Conservation (phyloP, 1,284 basidiomycete species). For the Marasmius fiardii region DNA sequence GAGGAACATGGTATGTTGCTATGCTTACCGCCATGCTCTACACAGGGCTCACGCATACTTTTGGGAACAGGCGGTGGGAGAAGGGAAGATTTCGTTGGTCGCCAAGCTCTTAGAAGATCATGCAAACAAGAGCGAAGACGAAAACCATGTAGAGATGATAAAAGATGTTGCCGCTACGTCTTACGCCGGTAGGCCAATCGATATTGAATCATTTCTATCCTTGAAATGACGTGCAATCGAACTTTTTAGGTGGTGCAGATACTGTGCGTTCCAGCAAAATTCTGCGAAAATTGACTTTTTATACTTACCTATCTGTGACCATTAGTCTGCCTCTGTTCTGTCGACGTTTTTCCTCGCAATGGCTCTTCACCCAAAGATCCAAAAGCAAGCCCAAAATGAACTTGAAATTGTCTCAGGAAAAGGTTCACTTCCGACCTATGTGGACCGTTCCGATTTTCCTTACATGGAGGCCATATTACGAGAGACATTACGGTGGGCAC, state of each 20-base stretch:
- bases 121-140: neutral
- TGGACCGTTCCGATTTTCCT: neutral
- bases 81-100: neutral
- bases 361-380: conserved; percentile 1
- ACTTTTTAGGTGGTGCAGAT: neutral
- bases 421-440: neutral
- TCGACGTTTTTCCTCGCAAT: conserved; percentile 1
- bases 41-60: neutral
- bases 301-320: too few relatives aligned
- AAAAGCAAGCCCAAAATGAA: conserved; percentile 5
- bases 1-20: neutral
- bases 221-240: too few relatives aligned
- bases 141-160: neutral
- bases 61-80: neutral
- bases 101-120: neutral
- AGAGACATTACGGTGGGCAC: too few relatives aligned
- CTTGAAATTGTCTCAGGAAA: conserved; percentile 5
- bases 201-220: too few relatives aligned
- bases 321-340: neutral
- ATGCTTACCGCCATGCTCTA: neutral
- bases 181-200: too few relatives aligned
- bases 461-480: conserved; percentile 5
- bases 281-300: too few relatives aligned
- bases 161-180: neutral
- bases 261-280: neutral